These are phyloP conservation scores for Eucalyptus pauciflora DNA, from an alignment of 345 rosid species.

Conservation along the genomic window DNA sequence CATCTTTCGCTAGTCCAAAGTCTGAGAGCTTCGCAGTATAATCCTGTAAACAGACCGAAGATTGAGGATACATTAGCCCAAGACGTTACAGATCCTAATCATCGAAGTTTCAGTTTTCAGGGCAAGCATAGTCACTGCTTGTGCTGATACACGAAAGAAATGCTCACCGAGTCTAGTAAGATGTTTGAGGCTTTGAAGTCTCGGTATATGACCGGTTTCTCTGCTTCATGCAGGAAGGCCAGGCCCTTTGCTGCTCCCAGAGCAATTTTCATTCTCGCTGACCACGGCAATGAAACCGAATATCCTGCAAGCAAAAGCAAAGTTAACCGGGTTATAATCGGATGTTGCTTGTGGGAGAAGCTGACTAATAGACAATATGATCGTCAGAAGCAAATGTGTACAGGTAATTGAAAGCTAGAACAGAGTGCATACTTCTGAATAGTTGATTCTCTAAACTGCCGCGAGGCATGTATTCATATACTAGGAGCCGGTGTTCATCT, in stretches of 20 bases:
- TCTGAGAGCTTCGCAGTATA: constrained; percentile 76
- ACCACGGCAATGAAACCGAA: constrained; percentile 75
- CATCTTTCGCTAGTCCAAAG: constrained; percentile 88
- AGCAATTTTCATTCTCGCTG: constrained; percentile 87
- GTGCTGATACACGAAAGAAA: not conserved
- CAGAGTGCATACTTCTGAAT: constrained; percentile 49
- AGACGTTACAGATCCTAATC: not conserved
- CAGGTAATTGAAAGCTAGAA: not conserved
- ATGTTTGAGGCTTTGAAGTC: constrained; percentile 93
- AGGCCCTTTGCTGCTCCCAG: constrained; percentile 91
- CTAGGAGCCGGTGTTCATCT: constrained; percentile 75
- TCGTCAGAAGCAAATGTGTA: not conserved
- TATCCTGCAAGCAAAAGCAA: constrained; percentile 29
- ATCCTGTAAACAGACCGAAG: constrained; percentile 28
- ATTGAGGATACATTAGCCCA: not conserved
- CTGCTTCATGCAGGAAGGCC: constrained; percentile 74
- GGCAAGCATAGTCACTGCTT: not conserved
- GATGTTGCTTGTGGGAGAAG: not conserved
- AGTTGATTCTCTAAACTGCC: constrained; percentile 93
- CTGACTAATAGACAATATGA: not conserved
- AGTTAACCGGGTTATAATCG: not conserved
- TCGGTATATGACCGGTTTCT: constrained; percentile 83
- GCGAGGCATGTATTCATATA: constrained; percentile 86
- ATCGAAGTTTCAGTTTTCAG: not conserved
- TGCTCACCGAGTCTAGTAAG: constrained; percentile 68